phyloP scores from a whole-genome alignment of 345 rosid species.

The Eucalyptus virginea region DNA sequence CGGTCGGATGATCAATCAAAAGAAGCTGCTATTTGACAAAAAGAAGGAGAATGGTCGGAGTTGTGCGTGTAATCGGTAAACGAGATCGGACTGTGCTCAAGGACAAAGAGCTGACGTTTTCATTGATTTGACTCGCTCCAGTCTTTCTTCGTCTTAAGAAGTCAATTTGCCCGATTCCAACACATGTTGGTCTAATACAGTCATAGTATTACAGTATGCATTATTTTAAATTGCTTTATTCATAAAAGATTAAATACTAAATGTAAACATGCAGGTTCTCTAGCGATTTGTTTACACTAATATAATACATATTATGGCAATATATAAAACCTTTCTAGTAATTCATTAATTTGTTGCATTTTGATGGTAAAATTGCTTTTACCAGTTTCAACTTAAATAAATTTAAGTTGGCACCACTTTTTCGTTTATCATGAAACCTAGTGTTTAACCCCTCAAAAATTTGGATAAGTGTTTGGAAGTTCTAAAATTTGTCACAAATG shows the following conservation, averaged over 20 bases:
- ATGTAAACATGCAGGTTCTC: background rate
- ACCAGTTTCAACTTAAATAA: no score
- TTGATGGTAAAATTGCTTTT: background rate
- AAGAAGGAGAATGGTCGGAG: background rate
- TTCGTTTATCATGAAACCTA: no score
- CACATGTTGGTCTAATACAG: background rate
- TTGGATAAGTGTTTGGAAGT: no score
- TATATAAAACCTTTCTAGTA: background rate
- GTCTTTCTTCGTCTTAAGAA: background rate
- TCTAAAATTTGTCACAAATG: fast-evolving
- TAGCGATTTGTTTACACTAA: background rate
- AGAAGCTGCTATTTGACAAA: background rate
- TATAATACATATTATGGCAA: background rate
- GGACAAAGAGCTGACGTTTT: background rate
- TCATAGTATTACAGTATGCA: background rate
- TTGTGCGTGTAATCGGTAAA: background rate
- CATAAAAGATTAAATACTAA: background rate
- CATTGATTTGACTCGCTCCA: background rate
- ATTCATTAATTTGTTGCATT: background rate
- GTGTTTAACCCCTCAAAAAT: no score
- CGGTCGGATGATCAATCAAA: background rate
- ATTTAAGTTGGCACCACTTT: no score
- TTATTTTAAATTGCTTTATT: background rate
- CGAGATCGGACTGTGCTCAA: background rate
- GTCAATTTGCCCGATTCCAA: background rate